Evolutionary conservation across 345 rosid species (phyloP), one percentile per base, ranked within the genome.

Genomic region (Citrus inodora): DNA sequence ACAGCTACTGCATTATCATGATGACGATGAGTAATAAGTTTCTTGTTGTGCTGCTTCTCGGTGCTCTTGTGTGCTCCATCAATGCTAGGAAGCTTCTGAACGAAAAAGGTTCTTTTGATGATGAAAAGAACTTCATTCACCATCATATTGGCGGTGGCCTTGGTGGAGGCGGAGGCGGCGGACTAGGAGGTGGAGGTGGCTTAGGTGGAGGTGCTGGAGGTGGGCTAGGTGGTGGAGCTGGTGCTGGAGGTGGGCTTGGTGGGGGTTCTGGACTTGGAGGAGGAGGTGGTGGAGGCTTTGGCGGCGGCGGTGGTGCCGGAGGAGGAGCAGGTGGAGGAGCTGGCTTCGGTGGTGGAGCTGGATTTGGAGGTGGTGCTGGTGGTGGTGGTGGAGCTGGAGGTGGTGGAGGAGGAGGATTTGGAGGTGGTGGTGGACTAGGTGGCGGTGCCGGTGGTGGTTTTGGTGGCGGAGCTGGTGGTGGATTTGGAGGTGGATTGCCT

Each of bases 71-170:
- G 2, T 84, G 79, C 81, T 38, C 79, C 67, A 35, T 66, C 32
- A 65, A 70, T 81, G 80, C 88, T 28, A 83, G 92, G 85, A 79
- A 76, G 77, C 81, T 88, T 32, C 74, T 65, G 53, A 72, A 53
- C 42, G 81, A 80, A 46, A 83, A 83, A 38, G 80, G 70, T 61
- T 78, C 84, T 37, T 76, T 84, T 55, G 81, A 80, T 51, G 89
- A 87, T 61, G 74, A 86, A 81, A 87, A 89, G 69, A 87, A 72
- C 81, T 78, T 85, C 72, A 65, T 7, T 63, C 83, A 28, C 42
- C 79, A 24, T n/a, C 78, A 71, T 1, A 0, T 76, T 33, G 88
- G 88, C 1, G 81, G 83, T 19, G 86, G 86, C 7, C 79, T 74
- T 27, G 87, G 87, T 19, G 79, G 80, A 1, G 87, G 83, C 4